phyloP scores from a whole-genome alignment of 2,329 filamentous ascomycete genomes.

The Neofusicoccum cordaticola region DNA sequence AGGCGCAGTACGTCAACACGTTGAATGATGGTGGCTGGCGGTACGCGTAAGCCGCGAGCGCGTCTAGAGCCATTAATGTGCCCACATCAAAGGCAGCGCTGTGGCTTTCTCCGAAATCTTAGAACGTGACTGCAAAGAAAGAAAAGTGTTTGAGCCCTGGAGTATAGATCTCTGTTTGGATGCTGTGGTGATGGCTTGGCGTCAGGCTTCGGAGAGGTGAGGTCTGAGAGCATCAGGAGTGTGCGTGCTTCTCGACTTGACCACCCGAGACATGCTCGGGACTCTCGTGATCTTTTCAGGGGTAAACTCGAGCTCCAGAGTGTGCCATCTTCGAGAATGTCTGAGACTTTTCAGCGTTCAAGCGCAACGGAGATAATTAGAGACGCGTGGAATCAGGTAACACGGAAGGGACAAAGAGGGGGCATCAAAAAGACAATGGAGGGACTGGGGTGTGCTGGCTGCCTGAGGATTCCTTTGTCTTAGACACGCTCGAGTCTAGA shows the following conservation, averaged over 20 bases:
- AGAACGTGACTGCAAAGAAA: too few relatives aligned
- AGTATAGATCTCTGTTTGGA: neutral
- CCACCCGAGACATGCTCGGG: neutral
- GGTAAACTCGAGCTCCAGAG: neutral
- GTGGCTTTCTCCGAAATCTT: neutral
- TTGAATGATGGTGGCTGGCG: neutral
- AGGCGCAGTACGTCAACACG: neutral
- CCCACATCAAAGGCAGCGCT: neutral
- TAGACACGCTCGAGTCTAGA: conserved; percentile 4
- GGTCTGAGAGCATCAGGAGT: neutral
- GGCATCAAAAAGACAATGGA: neutral
- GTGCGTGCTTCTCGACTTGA: neutral
- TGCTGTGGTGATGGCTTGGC: neutral
- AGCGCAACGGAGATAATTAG: neutral
- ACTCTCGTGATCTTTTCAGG: neutral
- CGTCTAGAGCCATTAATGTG: neutral
- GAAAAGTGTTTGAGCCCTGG: too few relatives aligned
- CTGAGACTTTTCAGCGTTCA: neutral
- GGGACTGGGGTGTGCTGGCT: neutral
- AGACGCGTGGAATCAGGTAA: neutral
- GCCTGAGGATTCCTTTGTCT: conserved; percentile 2
- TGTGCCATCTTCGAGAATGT: neutral
- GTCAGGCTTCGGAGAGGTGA: too few relatives aligned
- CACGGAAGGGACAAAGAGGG: neutral
- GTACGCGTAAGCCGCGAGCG: neutral